phyloP scores from a whole-genome alignment of 257 asterid species.

The Henckelia pumila region DNA sequence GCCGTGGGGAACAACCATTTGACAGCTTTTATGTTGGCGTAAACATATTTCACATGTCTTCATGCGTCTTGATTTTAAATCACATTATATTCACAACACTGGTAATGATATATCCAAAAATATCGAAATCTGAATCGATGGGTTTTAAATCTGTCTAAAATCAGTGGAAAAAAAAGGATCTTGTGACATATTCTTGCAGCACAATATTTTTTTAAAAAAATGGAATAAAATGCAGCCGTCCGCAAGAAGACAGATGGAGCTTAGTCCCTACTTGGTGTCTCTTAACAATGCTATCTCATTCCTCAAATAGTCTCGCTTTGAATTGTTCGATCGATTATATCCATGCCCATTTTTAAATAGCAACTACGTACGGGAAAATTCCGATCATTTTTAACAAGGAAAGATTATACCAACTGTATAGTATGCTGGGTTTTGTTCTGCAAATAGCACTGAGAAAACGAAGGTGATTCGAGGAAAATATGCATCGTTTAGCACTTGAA shows the following conservation, averaged over 20 bases:
- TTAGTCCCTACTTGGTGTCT: constrained; percentile 5
- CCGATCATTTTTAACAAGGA: constrained; percentile 12
- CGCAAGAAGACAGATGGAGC: constrained; percentile 12
- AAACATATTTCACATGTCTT: too few relatives aligned
- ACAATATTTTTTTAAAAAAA: too few relatives aligned
- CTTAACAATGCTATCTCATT: constrained; percentile 20
- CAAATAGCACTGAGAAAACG: constrained; percentile 7
- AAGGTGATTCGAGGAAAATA: constrained; percentile 20
- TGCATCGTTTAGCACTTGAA: constrained; percentile 35
- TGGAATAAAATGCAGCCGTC: constrained; percentile 19
- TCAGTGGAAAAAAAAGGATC: too few relatives aligned
- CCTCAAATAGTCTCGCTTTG: constrained; percentile 7
- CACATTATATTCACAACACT: too few relatives aligned
- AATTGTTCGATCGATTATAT: constrained; percentile 38
- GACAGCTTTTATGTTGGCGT: too few relatives aligned
- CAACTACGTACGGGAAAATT: neutral
- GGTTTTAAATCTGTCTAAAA: too few relatives aligned
- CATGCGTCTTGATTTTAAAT: too few relatives aligned
- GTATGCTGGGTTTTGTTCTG: constrained; percentile 1
- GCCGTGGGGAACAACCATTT: too few relatives aligned
- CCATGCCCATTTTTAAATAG: constrained; percentile 25
- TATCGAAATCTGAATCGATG: too few relatives aligned
- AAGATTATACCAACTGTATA: neutral
- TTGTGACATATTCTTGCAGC: too few relatives aligned
- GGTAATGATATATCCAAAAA: too few relatives aligned